Conservation (phyloP, 768 basidiomycete genomes). For the Crassisporium funariophilum region DNA sequence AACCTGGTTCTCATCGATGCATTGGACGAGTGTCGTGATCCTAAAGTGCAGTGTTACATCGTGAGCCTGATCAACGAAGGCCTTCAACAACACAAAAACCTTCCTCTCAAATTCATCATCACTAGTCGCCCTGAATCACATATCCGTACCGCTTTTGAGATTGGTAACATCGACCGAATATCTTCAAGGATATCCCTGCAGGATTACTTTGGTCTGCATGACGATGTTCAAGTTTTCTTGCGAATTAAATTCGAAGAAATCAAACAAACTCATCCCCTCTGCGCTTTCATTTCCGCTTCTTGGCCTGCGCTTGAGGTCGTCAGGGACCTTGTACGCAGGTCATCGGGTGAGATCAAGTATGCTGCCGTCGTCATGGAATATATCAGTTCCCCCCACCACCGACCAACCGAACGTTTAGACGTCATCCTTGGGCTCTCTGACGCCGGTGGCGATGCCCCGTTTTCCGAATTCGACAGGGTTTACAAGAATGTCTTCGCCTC, state of each 20-base stretch:
- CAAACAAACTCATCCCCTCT: conserved; percentile 10
- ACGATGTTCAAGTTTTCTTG: conserved; percentile 16
- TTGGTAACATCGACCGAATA: conserved; percentile 7
- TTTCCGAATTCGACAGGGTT: conserved; percentile 16
- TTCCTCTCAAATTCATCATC: conserved; percentile 18
- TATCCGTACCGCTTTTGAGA: conserved; percentile 10
- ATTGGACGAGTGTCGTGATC: conserved; percentile 18
- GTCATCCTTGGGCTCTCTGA: conserved; percentile 14
- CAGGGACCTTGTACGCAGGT: conserved; percentile 12
- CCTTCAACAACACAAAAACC: not conserved
- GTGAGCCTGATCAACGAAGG: conserved; percentile 8
- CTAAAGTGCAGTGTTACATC: conserved; percentile 7
- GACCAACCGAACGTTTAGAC: conserved; percentile 14
- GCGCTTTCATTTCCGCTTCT: conserved; percentile 4
- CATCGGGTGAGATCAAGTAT: conserved; percentile 23
- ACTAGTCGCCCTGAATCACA: conserved; percentile 21
- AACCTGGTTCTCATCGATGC: conserved; percentile 17
- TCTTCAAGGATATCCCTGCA: conserved; percentile 8
- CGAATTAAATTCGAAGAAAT: conserved; percentile 12
- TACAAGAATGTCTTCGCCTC: conserved; percentile 19
- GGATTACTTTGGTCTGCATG: too few relatives aligned
- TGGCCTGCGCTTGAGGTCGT: conserved; percentile 15
- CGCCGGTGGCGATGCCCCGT: conserved; percentile 9
- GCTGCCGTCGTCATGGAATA: conserved; percentile 20
- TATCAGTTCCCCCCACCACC: conserved; percentile 13